Base-by-base conservation (phyloP, 495 filamentous ascomycete genomes). In the Talaromyces stipitatus region DNA sequence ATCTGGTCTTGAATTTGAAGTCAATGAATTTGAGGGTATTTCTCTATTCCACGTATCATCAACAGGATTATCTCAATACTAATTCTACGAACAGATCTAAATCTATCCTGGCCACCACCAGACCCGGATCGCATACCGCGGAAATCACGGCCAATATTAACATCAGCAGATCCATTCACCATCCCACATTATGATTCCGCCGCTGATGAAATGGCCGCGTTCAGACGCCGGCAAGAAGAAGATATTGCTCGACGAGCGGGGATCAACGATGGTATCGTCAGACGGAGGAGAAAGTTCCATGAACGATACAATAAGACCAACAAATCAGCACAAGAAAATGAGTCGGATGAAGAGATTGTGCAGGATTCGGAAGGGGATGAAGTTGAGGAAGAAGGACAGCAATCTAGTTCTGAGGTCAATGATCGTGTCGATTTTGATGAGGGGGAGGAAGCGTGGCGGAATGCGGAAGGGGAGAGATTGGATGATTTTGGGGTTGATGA, bases 401-500 rank as follows among this genome's bases (percentile, higher is more conserved):
- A 66, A 16, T 52, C 59, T 14, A 55, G 59, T 12, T 48, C 57
- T 6, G 56, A 55, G 5, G 63, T 33, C 63, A 43, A 71, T 58
- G 69, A 63, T 1, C 62, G 68, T 47, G 62, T 62, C 8, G 64
- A 70, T 5, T 64, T 66, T 0, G 68, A 71, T 50, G 73, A 76
- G 52, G 80, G 82, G 7, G 82, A 84, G 62, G 81, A 85, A 59
- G 78, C 71, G 6, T 97, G 94, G 94, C 82, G 76, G 4, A 92
- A 96, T 60, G 79, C 84, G 0, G 92, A 96, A 41, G 94, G 94
- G 3, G 91, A 97, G 62, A 76, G 84, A 8, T 75, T 97, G 30
- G 77, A 84, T 43, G 94, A 98, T 65, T 98, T 91, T 68, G 94
- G 94, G 2, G 89, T 96, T 0, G 91, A 96, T 61, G 89, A 90